Evolutionary conservation across 768 basidiomycete species (phyloP), one percentile per base, ranked within the genome.

Genomic region (Boletus pseudo-olivaceus): DNA sequence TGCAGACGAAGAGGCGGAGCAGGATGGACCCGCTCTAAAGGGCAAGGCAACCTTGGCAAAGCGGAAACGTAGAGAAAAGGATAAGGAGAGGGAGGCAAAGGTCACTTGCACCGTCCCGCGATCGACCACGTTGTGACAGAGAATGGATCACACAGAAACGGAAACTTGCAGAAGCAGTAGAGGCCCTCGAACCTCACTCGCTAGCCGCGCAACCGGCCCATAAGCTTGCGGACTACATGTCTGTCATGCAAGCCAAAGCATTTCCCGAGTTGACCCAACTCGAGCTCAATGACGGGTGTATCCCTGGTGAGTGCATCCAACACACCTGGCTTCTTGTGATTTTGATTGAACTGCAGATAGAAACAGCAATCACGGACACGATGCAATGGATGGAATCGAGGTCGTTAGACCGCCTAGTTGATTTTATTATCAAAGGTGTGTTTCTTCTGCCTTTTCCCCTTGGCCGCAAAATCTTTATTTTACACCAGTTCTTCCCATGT

Each of bases 351-450:
- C 76, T 58, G 54, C 66, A 82, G 81, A 75, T 75, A 92, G 91
- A 82, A 68, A 75, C 74, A 49, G 79, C 85, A 53, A 85, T 96
- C 63, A 76, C 78, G 64, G 90, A 94, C 69, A 93, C 90, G 54
- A 84, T 81, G 11, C 61, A 72, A 72, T 92, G 89, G 84, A 83
- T 78, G 62, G 82, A 78, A 45, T 78, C 83, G 59, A 79, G 91
- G 70, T 85, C 84, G 38, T 76, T 92, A 60, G 84, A 89, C 60
- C 76, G 79, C 34, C 75, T 96, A 41, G 78, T 78, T 60, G 81
- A 86, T 42, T 96, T 95, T 70, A 89, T 95, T 34, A 73, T 77
- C 54, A 79, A 85, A 75, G 79, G 93, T 92, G 58, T 38, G 76
- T 60, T 38, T 5, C n/a, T 29, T n/a, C 46, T 33, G 20, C 35